Conservation (phyloP, 345 rosid species). For the Populus deltoides region DNA sequence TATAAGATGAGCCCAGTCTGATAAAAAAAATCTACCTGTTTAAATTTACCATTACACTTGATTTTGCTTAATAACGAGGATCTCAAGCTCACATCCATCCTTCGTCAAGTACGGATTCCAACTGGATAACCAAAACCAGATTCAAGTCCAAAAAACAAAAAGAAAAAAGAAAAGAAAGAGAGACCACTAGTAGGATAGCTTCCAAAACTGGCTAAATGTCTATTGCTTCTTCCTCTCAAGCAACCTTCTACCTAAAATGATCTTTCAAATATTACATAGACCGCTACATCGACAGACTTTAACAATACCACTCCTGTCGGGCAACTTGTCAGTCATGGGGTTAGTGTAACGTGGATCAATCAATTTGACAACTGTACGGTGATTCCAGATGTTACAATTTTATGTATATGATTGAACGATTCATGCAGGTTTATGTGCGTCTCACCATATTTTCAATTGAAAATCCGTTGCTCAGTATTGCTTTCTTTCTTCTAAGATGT, state of each 20-base stretch:
- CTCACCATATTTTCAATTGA: background rate
- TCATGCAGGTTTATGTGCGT: background rate
- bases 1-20: background rate
- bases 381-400: slow-evolving; percentile 10
- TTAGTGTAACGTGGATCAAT: slow-evolving; percentile 15
- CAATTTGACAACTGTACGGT: slow-evolving; percentile 30
- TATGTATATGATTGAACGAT: background rate
- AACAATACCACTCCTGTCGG: background rate
- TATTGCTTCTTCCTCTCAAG: slow-evolving; percentile 6
- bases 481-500: background rate
- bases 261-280: background rate
- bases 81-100: too few relatives aligned
- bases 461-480: background rate
- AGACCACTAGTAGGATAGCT: background rate
- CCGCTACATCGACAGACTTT: background rate
- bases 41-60: too few relatives aligned
- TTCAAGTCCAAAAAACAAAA: too few relatives aligned
- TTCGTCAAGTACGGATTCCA: too few relatives aligned
- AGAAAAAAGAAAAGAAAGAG: too few relatives aligned
- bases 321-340: slow-evolving; percentile 11
- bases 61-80: too few relatives aligned
- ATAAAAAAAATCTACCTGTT: background rate
- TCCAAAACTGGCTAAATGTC: slow-evolving; percentile 7
- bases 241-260: slow-evolving; percentile 13
- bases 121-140: too few relatives aligned